Base-by-base conservation (phyloP, 2,329 filamentous ascomycete species). In the Paradendryphiella salina region DNA sequence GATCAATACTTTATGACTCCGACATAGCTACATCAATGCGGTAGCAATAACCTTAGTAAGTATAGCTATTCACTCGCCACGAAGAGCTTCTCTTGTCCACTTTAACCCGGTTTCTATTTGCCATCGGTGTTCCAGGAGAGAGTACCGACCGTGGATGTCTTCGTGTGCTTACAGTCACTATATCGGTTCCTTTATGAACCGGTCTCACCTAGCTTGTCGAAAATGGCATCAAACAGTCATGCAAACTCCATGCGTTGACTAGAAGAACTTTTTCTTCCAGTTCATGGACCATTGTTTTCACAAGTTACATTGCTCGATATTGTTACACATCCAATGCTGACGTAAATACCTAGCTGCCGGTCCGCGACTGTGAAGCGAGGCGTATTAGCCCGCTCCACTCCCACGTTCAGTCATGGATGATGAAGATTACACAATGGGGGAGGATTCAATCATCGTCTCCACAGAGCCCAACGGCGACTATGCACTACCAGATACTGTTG, bases 391-490 rank as follows among this genome's bases (percentile, higher is more conserved):
- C 52, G 55, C 50, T 35, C 46, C 39, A 35, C 36, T 41, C n/a
- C 17, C 31, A 36, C 42, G 49, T 44, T 39, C 43, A 54, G 52
- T 43, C 23, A 69, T 71, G 63, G 65, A 67, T 9, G 61, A 64
- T 35, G 60, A 60, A 15, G 67, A 71, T 46, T 62, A 60, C 33
- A 43, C 56, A n/a, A 71, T 71, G 63, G 64, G 56, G 11, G 67
- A 68, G 14, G 70, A 67, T 28, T 55, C 61, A 7, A 54, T 71
- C 13, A 50, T 69, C 20, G 46, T 43, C 17, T 65, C 69, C 9
- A 72, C 70, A 14, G 71, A 73, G 43, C 37, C 65, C n/a, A 72
- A 72, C 46, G 67, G 64, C 1, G 56, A 66, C 17, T 47, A 59
- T 31, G 42, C 47, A 32, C 41, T 49, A 32, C 41, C 52, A 26